Evolutionary conservation across 805 yeast species (phyloP), one percentile per base, ranked within the genome.

Genomic region (Kuraishia ogatae): DNA sequence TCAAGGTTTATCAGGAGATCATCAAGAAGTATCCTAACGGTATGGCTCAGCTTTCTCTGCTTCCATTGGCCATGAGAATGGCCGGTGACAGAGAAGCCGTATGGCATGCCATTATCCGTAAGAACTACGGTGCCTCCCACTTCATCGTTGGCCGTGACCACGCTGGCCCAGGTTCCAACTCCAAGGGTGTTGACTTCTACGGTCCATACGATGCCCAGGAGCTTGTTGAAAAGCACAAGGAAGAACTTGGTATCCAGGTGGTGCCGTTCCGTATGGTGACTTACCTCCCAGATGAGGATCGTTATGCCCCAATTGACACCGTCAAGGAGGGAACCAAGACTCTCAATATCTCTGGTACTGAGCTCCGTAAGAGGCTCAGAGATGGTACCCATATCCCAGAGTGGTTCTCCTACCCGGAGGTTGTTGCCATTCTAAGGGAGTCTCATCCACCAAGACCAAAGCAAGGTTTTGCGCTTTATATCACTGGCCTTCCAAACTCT

Each of bases 21-120:
- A 81, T 93, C 72, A 89, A 92, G 73, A 87, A 93, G 66, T 92
- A 89, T 73, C 98, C 97, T 53, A 87, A 85, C 60, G 97, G 97
- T 54, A 86, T 92, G 82, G 97, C 97, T 17, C 83, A 88, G 60
- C 76, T 92, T 59, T 85, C 97, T 8, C 75, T 92, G 60, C 78
- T 92, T 63, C 98, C 98, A 13, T 78, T 92, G 66, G 98, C 98
- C 47, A 92, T 92, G 98, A 85, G 98, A 79, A 92, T 92, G 98
- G 97, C 94, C 55, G 98, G 98, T 71, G 97, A 93, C 71, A 84
- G 96, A 70, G 98, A 92, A 75, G 98, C 98, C 22, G 88, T 92
- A 50, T 93, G 97, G 97, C 98, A 92, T 69, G 97, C 97, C 19
- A 86, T 93, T 65, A 92, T 92, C 69, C 87, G 98, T 74, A 89